Evolutionary conservation across 2,329 filamentous ascomycete genomes (phyloP).

Genomic region (Curvularia sp.): DNA sequence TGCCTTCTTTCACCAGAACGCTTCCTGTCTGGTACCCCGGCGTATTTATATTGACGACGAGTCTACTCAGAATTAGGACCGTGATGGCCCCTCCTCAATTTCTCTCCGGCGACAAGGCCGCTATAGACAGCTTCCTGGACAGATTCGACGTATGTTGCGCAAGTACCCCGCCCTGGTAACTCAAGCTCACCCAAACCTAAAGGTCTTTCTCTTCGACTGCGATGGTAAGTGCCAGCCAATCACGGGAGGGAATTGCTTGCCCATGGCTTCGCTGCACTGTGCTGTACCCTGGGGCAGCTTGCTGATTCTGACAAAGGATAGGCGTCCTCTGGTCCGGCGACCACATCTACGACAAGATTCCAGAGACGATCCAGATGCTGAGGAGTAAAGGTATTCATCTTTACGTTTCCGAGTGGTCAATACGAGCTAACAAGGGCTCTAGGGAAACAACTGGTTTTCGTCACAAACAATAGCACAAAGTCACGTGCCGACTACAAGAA

Average conservation of each 20-base stretch:
- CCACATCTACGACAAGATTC: constrained; percentile 82
- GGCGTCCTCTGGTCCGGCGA: constrained; percentile 97
- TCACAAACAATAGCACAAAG: constrained; percentile 99
- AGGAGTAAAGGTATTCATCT: constrained; percentile 73
- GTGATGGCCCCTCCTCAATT: constrained; percentile 57
- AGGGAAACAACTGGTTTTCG: constrained; percentile 94
- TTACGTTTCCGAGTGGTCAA: no score
- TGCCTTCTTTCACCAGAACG: constrained; percentile 14
- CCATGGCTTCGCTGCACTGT: neutral
- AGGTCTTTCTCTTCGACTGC: constrained; percentile 96
- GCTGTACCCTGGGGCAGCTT: neutral
- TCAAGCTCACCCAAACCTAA: constrained; percentile 29
- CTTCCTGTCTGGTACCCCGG: neutral
- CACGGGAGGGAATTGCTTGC: constrained; percentile 13
- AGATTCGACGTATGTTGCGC: constrained; percentile 80
- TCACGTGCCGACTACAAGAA: constrained; percentile 90
- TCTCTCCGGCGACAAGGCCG: constrained; percentile 78
- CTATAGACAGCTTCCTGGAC: constrained; percentile 83
- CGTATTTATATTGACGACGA: neutral
- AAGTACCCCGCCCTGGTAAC: neutral
- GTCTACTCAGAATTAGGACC: neutral
- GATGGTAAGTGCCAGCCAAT: constrained; percentile 69
- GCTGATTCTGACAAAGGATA: constrained; percentile 60
- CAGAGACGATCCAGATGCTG: constrained; percentile 84
- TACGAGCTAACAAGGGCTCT: neutral